A percentile compares a stretch with the other conserved stretches of the same genome.
These are phyloP conservation scores for Lipomyces yamadae DNA, from an alignment of 805 yeast genomes.

Conservation along the genomic window DNA sequence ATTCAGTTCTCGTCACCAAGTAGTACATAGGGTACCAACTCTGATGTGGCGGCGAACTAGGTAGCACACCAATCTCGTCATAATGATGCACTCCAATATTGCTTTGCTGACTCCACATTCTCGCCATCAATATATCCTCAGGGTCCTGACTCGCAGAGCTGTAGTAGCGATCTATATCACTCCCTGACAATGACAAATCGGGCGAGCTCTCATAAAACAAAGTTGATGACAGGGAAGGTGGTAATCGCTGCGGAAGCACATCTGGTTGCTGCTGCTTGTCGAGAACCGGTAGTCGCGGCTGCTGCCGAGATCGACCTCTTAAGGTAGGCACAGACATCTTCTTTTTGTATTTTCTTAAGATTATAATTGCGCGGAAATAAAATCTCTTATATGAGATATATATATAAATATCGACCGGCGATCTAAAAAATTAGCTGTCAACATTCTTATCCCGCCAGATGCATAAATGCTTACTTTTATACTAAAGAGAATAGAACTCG, in stretches of 20 bases:
- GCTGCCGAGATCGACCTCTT: background rate
- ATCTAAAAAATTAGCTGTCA: conserved; percentile 7
- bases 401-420: conserved; percentile 31
- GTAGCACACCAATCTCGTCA: background rate
- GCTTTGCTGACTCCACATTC: conserved; percentile 17
- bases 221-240: conserved; percentile 14
- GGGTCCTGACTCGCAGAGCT: conserved; percentile 13
- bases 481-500: conserved; percentile 15
- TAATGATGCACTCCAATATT: background rate
- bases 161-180: conserved; percentile 26
- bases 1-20: background rate
- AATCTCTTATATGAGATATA: background rate
- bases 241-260: conserved; percentile 6
- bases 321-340: background rate
- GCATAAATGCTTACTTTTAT: background rate
- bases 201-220: conserved; percentile 31
- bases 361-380: conserved; percentile 10
- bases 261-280: background rate
- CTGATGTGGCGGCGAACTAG: background rate
- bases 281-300: conserved; percentile 8
- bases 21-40: background rate
- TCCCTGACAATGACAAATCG: conserved; percentile 21
- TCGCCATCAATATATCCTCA: conserved; percentile 12
- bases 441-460: background rate
- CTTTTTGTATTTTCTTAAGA: background rate